Percentiles rank a stretch among this genome's conserved stretches.
These are phyloP conservation scores for Pseudogymnoascus pannorum DNA, from an alignment of 2,329 filamentous ascomycete species.

Conservation along the genomic window DNA sequence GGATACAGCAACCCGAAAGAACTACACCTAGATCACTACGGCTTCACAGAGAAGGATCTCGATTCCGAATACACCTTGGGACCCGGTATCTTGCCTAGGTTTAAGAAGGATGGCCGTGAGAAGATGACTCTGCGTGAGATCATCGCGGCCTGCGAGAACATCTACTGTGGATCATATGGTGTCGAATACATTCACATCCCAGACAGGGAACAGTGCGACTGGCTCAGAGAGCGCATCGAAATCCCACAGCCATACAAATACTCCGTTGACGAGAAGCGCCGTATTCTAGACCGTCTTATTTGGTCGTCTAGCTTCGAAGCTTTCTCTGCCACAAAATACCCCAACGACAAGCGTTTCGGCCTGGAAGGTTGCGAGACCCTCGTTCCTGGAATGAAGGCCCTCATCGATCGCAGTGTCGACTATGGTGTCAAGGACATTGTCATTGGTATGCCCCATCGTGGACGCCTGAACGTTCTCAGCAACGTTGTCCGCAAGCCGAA, in stretches of 20 bases:
- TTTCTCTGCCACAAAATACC: slow-evolving; percentile 95
- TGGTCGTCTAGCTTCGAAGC: slow-evolving; percentile 97
- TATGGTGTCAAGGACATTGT: slow-evolving; percentile 99
- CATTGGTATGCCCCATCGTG: slow-evolving; percentile 98
- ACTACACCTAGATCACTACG: slow-evolving; percentile 85
- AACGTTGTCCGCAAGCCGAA: slow-evolving; percentile 99
- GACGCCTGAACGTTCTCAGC: slow-evolving; percentile 92
- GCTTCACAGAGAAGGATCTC: slow-evolving; percentile 89
- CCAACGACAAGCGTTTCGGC: slow-evolving; percentile 99
- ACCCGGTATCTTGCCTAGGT: slow-evolving; percentile 89
- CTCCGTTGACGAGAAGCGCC: slow-evolving; percentile 95
- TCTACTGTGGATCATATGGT: slow-evolving; percentile 96
- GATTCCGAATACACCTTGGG: slow-evolving; percentile 87
- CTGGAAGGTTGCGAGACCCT: slow-evolving; percentile 95
- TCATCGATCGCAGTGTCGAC: slow-evolving; percentile 97
- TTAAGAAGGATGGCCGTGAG: slow-evolving; percentile 78
- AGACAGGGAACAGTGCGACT: slow-evolving; percentile 95
- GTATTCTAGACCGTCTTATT: slow-evolving; percentile 93
- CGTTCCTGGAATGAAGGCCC: slow-evolving; percentile 97
- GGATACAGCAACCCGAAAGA: slow-evolving; percentile 86
- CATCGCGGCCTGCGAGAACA: slow-evolving; percentile 82
- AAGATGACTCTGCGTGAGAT: slow-evolving; percentile 98
- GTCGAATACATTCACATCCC: slow-evolving; percentile 99
- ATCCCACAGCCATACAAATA: slow-evolving; percentile 94
- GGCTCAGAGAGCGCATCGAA: slow-evolving; percentile 91